Evolutionary conservation across 495 filamentous ascomycete genomes (phyloP).

Genomic region (Neurospora intermedia): DNA sequence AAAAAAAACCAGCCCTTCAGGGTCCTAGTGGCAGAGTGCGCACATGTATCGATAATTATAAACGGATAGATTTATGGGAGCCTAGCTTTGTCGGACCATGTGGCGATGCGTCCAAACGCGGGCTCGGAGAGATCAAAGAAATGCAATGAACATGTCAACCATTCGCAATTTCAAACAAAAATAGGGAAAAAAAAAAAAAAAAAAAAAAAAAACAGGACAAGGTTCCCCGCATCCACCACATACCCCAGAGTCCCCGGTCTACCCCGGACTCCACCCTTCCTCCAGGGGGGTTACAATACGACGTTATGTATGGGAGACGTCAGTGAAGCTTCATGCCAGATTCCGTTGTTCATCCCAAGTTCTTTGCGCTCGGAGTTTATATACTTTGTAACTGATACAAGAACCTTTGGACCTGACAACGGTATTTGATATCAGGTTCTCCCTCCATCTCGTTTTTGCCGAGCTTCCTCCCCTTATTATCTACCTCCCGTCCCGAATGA

Average conservation of each 20-base stretch:
- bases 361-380: neutral
- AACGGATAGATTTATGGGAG: neutral
- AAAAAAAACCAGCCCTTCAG: neutral
- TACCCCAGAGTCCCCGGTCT: neutral
- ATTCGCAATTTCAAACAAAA: no score
- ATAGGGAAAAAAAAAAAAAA: no score
- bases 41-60: neutral
- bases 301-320: neutral
- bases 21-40: neutral
- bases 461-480: neutral
- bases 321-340: neutral
- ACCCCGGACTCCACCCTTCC: constrained; percentile 5
- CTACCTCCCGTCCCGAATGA: neutral
- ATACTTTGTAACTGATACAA: no score
- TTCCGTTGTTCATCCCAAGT: neutral
- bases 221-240: no score
- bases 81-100: neutral
- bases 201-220: no score
- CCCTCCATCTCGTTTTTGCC: neutral
- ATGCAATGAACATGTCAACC: no score
- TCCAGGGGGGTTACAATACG: neutral
- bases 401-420: neutral
- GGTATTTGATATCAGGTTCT: neutral
- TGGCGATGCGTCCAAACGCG: neutral
- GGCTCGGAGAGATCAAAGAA: neutral